These are phyloP conservation scores for Mycena rebaudengoi DNA, from an alignment of 768 basidiomycete species.

Conservation along the genomic window DNA sequence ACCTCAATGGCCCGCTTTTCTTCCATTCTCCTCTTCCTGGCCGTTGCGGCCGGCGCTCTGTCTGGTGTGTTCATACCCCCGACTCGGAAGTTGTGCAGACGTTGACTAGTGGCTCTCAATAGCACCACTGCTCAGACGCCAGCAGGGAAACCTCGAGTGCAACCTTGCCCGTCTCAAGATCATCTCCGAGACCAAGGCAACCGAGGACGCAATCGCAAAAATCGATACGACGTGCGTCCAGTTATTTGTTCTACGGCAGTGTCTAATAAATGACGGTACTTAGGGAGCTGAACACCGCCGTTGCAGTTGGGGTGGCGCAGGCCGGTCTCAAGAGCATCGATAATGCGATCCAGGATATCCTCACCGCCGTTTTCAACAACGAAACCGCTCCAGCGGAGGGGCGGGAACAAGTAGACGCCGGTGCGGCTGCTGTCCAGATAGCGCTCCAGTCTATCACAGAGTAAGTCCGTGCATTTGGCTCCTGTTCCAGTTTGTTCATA, in stretches of 20 bases:
- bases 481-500: neutral
- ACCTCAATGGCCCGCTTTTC: conserved; percentile 15
- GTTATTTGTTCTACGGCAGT: neutral
- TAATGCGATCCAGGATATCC: conserved; percentile 35
- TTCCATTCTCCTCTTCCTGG: neutral
- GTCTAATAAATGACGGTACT: neutral
- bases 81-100: neutral
- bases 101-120: neutral
- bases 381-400: conserved; percentile 31
- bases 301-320: conserved; percentile 31
- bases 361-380: conserved; percentile 27
- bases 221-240: conserved; percentile 15
- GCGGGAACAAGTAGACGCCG: conserved; percentile 32
- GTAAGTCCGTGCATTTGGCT: conserved; percentile 16
- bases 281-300: conserved; percentile 32
- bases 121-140: conserved; percentile 19
- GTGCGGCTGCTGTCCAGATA: conserved; percentile 29
- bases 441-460: conserved; percentile 35
- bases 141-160: conserved; percentile 22
- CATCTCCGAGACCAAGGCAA: neutral
- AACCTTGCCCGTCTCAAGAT: conserved; percentile 24
- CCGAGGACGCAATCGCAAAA: neutral
- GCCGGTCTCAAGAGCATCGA: conserved; percentile 32
- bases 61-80: neutral
- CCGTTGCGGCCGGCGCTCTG: neutral